Conservation (phyloP, 768 basidiomycete genomes). For the Xerocomus brunneocitrinus region DNA sequence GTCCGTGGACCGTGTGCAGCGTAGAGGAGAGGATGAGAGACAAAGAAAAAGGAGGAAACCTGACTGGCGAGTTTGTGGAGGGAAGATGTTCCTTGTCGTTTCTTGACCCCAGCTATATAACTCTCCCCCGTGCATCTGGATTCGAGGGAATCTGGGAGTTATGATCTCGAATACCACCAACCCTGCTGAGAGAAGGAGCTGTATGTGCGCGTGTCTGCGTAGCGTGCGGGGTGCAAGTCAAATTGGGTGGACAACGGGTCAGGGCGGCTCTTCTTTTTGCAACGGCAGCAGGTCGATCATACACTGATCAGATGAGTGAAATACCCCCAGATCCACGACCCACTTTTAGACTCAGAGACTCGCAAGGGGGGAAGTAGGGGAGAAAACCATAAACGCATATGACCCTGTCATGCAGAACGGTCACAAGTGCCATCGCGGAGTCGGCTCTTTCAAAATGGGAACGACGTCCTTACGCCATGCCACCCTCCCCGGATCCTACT, state of each 20-base stretch:
- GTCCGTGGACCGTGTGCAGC: neutral
- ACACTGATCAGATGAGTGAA: constrained; percentile 14
- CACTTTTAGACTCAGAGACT: constrained; percentile 8
- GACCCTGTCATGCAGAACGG: constrained; percentile 16
- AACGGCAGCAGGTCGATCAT: constrained; percentile 17
- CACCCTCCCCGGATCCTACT: constrained; percentile 6
- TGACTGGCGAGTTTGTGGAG: constrained; percentile 11
- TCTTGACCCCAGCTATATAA: constrained; percentile 21
- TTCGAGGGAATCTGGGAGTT: constrained; percentile 3
- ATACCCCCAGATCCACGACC: constrained; percentile 16
- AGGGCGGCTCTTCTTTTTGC: neutral
- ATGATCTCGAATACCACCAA: constrained; percentile 7
- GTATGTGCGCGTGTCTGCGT: neutral
- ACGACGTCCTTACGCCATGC: neutral
- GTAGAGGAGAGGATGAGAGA: neutral
- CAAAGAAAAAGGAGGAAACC: neutral
- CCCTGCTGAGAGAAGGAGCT: constrained; percentile 3
- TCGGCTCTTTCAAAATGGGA: constrained; percentile 5
- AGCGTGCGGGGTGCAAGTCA: constrained; percentile 14
- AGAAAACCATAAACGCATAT: constrained; percentile 12
- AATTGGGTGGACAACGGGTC: constrained; percentile 1
- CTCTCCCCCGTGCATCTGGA: constrained; percentile 1
- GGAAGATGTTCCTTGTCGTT: neutral
- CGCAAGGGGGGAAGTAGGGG: neutral
- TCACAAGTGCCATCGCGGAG: constrained; percentile 21